Conservation (phyloP, 257 asterid genomes). For the Perilla frutescens region DNA sequence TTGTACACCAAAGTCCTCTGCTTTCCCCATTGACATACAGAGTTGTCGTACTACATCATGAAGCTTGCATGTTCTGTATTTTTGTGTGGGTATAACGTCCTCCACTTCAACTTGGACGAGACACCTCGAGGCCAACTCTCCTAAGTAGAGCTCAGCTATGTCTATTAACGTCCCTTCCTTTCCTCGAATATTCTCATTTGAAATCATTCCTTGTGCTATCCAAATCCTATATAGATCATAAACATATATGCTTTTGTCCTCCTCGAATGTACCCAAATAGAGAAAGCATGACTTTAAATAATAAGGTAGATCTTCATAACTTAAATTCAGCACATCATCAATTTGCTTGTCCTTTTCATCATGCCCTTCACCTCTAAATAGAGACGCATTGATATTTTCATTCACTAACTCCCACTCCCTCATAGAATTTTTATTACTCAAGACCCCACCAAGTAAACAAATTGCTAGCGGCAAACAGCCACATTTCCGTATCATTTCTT, state of each 20-base stretch:
- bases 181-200: neutral
- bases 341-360: neutral
- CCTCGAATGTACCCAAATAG: slow-evolving; percentile 1
- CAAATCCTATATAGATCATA: neutral
- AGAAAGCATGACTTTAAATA: slow-evolving; percentile 32
- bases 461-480: slow-evolving; percentile 22
- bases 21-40: slow-evolving; percentile 8
- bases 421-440: neutral
- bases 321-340: slow-evolving; percentile 7
- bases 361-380: neutral
- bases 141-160: neutral
- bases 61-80: slow-evolving; percentile 12
- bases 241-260: neutral
- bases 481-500: slow-evolving; percentile 18
- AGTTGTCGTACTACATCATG: slow-evolving; percentile 27
- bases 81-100: neutral
- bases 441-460: slow-evolving; percentile 27
- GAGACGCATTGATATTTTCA: neutral
- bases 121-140: slow-evolving; percentile 24
- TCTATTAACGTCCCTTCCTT: neutral
- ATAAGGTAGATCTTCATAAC: slow-evolving; percentile 19
- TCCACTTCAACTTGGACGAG: slow-evolving; percentile 13
- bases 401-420: slow-evolving; percentile 22
- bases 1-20: neutral
- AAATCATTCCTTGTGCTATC: slow-evolving; percentile 32